A percentile compares a stretch with the other conserved stretches of the same genome.
phyloP scores from a whole-genome alignment of 768 basidiomycete species.

The Pleurotus tuber-regium region DNA sequence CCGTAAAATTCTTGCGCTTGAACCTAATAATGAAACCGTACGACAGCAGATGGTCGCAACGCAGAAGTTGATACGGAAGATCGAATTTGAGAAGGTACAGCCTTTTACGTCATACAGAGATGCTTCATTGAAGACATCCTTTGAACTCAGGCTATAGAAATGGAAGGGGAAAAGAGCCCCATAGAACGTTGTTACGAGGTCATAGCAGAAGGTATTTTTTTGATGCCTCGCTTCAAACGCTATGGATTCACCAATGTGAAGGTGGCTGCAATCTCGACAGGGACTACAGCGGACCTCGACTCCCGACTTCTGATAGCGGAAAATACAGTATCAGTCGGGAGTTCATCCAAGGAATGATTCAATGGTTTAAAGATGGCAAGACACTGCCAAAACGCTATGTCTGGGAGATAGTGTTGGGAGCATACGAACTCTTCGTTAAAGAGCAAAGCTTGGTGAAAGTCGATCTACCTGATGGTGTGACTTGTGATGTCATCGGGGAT shows the following conservation, averaged over 20 bases:
- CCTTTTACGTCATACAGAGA: neutral
- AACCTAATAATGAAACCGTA: conserved; percentile 83
- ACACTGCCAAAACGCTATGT: conserved; percentile 84
- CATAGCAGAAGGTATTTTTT: conserved; percentile 62
- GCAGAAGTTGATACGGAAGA: conserved; percentile 85
- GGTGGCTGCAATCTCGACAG: conserved; percentile 81
- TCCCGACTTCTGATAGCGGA: conserved; percentile 55
- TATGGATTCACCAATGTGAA: conserved; percentile 19
- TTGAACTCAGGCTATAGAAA: conserved; percentile 73
- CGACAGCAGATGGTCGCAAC: conserved; percentile 81
- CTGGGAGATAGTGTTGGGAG: conserved; percentile 95
- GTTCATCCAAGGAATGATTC: conserved; percentile 84
- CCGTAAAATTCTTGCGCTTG: conserved; percentile 76
- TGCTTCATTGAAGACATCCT: neutral
- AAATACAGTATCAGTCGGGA: conserved; percentile 72
- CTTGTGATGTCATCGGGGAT: conserved; percentile 94
- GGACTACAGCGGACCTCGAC: conserved; percentile 71
- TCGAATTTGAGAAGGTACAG: conserved; percentile 89
- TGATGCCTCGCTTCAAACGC: neutral
- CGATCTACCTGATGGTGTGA: conserved; percentile 69
- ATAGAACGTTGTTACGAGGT: conserved; percentile 76
- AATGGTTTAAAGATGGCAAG: conserved; percentile 94
- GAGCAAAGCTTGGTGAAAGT: conserved; percentile 84
- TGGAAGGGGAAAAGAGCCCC: conserved; percentile 84
- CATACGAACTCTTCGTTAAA: conserved; percentile 67